phyloP scores from a whole-genome alignment of 2,329 filamentous ascomycete genomes.

The Clarireedia sp. region DNA sequence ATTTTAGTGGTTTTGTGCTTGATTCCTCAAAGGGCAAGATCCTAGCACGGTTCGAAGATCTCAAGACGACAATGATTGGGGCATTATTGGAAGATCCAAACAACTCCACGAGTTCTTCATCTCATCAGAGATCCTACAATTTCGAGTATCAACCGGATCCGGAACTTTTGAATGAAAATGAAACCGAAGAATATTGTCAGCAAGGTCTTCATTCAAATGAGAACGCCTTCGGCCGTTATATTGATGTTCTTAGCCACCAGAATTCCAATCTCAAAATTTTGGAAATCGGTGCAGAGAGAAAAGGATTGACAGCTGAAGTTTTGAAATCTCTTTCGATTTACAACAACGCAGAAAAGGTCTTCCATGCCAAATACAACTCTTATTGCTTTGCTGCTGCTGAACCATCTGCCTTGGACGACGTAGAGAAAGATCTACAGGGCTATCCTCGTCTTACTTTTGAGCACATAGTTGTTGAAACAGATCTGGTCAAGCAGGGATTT shows the following conservation, averaged over 20 bases:
- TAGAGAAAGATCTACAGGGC: not conserved
- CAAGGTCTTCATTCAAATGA: too few species aligned
- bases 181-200: too few species aligned
- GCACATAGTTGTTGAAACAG: not conserved
- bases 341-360: not conserved
- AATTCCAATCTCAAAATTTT: constrained; percentile 13
- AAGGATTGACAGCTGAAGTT: constrained; percentile 8
- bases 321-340: constrained; percentile 4
- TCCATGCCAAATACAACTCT: not conserved
- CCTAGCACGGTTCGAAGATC: not conserved
- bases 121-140: too few species aligned
- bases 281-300: constrained; percentile 19
- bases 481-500: not conserved
- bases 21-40: not conserved
- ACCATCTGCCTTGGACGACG: not conserved
- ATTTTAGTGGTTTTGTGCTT: not conserved
- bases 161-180: too few species aligned
- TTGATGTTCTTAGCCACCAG: not conserved
- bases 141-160: too few species aligned
- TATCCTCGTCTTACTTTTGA: not conserved
- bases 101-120: too few species aligned
- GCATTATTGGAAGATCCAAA: not conserved
- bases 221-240: too few species aligned
- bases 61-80: not conserved
- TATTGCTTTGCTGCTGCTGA: not conserved